Conservation (phyloP, 208 protist species). For the Crithidia fasciculata region DNA sequence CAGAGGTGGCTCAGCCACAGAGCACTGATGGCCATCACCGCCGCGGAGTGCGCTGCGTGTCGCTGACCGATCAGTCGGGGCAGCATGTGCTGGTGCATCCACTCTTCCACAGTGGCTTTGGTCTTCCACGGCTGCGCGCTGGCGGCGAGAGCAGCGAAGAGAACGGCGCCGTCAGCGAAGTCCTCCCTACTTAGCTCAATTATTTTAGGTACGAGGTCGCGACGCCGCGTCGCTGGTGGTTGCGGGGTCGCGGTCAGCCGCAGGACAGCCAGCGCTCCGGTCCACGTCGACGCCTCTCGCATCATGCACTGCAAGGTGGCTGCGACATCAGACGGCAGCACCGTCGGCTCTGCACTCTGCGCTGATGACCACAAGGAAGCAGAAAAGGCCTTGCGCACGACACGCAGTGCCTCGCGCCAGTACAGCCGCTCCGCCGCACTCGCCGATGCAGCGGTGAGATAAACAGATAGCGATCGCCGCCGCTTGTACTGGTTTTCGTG, state of each 20-base stretch:
- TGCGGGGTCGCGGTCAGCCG: background rate
- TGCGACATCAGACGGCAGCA: conserved; percentile 1
- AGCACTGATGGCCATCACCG: conserved; percentile 26
- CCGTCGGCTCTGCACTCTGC: background rate
- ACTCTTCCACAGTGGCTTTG: conserved; percentile 45
- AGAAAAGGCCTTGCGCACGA: conserved; percentile 20
- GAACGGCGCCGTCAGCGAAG: conserved; percentile 29
- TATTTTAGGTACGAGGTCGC: no score
- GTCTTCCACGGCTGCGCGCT: conserved; percentile 50
- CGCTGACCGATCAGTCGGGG: conserved; percentile 1
- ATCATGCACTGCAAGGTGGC: conserved; percentile 24
- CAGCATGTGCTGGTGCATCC: conserved; percentile 43
- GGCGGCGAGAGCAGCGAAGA: conserved; percentile 45
- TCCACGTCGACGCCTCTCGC: conserved; percentile 30
- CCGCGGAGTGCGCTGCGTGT: background rate
- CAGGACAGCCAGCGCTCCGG: conserved; percentile 23
- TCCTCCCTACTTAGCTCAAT: background rate
- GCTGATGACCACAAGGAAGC: background rate
- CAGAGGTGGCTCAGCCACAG: conserved; percentile 68
- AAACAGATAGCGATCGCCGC: no score
- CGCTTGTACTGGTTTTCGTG: background rate
- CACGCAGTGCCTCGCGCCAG: conserved; percentile 32
- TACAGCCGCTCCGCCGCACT: conserved; percentile 6
- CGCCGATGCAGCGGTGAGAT: no score
- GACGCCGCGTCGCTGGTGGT: no score